Evolutionary conservation across 164 flowering plant genomes (phyloP), one percentile per base, ranked within the genome.

Genomic region (Magnolia sinica): DNA sequence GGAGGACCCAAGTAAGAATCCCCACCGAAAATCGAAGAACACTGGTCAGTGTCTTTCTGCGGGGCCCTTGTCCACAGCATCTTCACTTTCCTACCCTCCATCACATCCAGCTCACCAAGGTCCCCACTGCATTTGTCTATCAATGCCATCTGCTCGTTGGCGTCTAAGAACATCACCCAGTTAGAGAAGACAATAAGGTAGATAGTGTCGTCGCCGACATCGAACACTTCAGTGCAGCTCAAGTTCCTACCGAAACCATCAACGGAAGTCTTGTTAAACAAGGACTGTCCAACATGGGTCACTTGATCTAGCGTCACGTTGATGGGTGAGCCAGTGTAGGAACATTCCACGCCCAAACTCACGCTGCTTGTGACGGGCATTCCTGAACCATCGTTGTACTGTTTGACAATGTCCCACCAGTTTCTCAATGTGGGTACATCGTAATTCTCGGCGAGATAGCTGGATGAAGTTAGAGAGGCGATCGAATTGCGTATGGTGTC

Each of bases 21-120:
- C 8, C 73, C 29, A 1, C 59, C 1, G 50, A 76, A 69, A 59
- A 69, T 59, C 78, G 24, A 55, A 1, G 78, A 59, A 31, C 78
- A 76, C 73, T 76, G 73, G 37, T 70, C 59, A 9, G 20, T 37
- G 14, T 11, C 68, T 6, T 49, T 63, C 59, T 29, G 52, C 18
- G 78, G 78, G 7, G 66, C 37, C 23, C 78, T 69, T 7, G 78
- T 65, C 78, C 78, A 76, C 78, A 70, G 58, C 78, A 76, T 76
- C 68, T 76, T 76, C 67, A 76, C 78, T 3, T 7, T n/a, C 45
- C 10, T 9, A 23, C 73, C 78, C 7, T 49, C 55, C 59, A 61
- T n/a, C 7, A 29, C 29, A 27, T 27, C 29, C 29, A 27, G 29
- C 29, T 1, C 29, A 27, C 29, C 29, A 27, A 27, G 29, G 29